Base-by-base conservation (phyloP, 495 filamentous ascomycete genomes). In the Parmelia sp. region DNA sequence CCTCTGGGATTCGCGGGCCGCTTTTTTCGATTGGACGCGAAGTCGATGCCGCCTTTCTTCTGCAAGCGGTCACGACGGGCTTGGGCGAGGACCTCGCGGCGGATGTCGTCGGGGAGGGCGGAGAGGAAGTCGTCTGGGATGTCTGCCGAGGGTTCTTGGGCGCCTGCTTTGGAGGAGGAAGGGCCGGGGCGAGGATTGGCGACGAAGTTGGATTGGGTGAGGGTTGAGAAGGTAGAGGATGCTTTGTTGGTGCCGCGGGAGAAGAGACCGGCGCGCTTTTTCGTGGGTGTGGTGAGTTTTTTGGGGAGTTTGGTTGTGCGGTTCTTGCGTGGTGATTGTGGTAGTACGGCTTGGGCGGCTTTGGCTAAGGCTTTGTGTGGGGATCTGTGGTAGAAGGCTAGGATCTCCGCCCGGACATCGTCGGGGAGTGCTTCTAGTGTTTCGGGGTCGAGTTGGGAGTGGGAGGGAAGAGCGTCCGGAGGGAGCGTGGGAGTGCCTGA, bases 101-200 rank as follows among this genome's bases (percentile, higher is more conserved):
- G 85, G 57, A 96, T 82, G 59, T 96, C 89, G 61, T 89, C 86
- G 0, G 92, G 92, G 0, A 96, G 77, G 27, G 90, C 91, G 17
- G 87, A 84, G 39, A 96, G 84, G 74, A 94, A 92, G 9, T 84
- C 85, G 0, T 80, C 76, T 57, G 91, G 89, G 10, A 90, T 72
- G 11, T 82, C 82, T 11, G 77, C 72, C 49, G 73, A 57, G 15
- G 65, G 36, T 29, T 45, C 57, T 10, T 55, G 51, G 9, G 21
- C 58, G 17, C 21, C 33, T 14, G 40, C 45, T 27, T 47, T 61
- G 2, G 45, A 36, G 15, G 45, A 58, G 3, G 61, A 57, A 12
- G 58, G 23, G 17, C 21, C 37, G 10, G 35, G 53, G 45, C 25
- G 42, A 49, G 29, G 47, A 58, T 73, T 73, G 19, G 80, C 71